These are phyloP conservation scores for Podila verticillata DNA, from an alignment of 192 early-diverging fungal species.

Conservation along the genomic window DNA sequence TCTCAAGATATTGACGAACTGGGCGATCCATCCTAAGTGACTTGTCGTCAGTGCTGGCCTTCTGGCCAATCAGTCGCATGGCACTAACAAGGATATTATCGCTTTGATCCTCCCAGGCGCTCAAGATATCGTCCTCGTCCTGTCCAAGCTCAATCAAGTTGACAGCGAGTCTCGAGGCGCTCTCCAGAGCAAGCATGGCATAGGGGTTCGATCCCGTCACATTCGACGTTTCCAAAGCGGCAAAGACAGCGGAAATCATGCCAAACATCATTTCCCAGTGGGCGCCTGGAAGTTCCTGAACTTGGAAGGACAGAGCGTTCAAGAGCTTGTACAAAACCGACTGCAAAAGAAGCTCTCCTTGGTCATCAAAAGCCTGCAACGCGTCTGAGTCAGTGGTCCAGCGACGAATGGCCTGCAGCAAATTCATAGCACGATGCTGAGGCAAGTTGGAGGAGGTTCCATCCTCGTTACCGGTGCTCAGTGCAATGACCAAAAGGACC, in stretches of 20 bases:
- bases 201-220: background rate
- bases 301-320: conserved; percentile 32
- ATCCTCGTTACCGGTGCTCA: background rate
- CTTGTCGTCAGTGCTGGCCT: background rate
- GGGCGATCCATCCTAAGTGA: conserved; percentile 38
- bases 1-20: conserved; percentile 32
- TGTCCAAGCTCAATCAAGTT: conserved; percentile 36
- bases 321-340: conserved; percentile 48
- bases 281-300: conserved; percentile 55
- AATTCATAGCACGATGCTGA: conserved; percentile 44
- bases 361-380: conserved; percentile 10
- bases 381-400: conserved; percentile 45
- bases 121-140: conserved; percentile 44
- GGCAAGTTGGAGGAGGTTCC: conserved; percentile 35
- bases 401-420: conserved; percentile 52
- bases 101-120: conserved; percentile 40
- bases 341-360: conserved; percentile 19
- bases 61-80: conserved; percentile 33
- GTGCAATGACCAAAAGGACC: conserved; percentile 20
- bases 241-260: conserved; percentile 7
- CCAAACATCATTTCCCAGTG: conserved; percentile 60
- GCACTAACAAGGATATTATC: conserved; percentile 25
- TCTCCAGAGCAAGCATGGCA: conserved; percentile 18
- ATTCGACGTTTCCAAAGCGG: conserved; percentile 7
- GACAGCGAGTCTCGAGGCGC: conserved; percentile 12